Percentiles rank a stretch among this genome's conserved stretches.
Evolutionary conservation across 768 basidiomycete genomes (phyloP).

Genomic region (Hygrophoropsis aurantiaca): DNA sequence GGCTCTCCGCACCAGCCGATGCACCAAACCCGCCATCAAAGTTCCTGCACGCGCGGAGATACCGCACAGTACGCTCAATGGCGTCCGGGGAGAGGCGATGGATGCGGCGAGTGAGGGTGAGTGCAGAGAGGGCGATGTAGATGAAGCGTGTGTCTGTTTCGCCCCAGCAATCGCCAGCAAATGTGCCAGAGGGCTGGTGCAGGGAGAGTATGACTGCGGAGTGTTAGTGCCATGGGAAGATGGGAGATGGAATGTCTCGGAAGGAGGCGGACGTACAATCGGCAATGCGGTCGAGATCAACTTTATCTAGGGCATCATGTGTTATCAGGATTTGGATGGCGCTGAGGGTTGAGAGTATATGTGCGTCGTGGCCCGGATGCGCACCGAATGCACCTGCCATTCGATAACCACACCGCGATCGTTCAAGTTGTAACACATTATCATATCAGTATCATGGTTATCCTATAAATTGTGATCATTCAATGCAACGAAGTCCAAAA

Average conservation of each 20-base stretch:
- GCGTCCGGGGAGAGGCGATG: conserved; percentile 72
- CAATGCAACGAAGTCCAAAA: conserved; percentile 4
- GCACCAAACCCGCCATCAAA: conserved; percentile 96
- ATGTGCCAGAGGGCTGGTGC: conserved; percentile 84
- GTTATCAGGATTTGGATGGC: conserved; percentile 90
- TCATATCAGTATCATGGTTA: no score
- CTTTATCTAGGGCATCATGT: conserved; percentile 73
- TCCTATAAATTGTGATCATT: background rate
- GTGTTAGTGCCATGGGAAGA: conserved; percentile 1
- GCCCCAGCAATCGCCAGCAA: conserved; percentile 89
- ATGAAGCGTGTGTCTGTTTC: conserved; percentile 90
- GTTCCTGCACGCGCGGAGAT: conserved; percentile 79
- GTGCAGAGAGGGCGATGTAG: conserved; percentile 73
- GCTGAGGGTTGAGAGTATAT: conserved; percentile 82
- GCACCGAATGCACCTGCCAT: conserved; percentile 90
- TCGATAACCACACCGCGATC: no score
- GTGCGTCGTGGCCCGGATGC: conserved; percentile 91
- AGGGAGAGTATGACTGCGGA: conserved; percentile 75
- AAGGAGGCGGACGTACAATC: conserved; percentile 54
- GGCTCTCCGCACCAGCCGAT: conserved; percentile 84
- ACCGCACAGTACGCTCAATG: conserved; percentile 62
- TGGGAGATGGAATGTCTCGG: background rate
- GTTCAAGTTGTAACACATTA: background rate
- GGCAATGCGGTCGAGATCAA: conserved; percentile 70
- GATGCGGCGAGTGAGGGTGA: conserved; percentile 69